Conservation (phyloP, 345 rosid genomes). For the Corchorus capsularis region DNA sequence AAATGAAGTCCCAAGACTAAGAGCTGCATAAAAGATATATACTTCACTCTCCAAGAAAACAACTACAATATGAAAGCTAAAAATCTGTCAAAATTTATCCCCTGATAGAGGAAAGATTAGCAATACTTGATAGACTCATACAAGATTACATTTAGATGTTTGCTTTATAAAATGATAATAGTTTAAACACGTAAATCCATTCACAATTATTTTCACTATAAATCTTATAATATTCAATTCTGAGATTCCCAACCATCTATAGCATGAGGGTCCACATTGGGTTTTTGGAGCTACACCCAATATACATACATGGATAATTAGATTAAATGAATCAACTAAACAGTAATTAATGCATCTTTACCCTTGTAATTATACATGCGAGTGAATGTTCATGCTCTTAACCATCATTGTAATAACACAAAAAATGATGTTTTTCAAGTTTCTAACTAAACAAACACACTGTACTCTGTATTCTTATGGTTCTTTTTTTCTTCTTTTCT, state of each 20-base stretch:
- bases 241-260: too few relatives aligned
- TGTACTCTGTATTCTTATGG: not conserved
- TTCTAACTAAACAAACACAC: not conserved
- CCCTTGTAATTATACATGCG: not conserved
- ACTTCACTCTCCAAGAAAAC: not conserved
- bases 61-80: not conserved
- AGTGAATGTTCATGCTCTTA: not conserved
- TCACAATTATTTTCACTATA: not conserved
- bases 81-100: not conserved
- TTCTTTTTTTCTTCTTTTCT: not conserved
- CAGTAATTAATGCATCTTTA: not conserved
- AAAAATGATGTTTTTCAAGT: not conserved
- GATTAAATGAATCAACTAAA: not conserved
- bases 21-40: not conserved
- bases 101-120: conserved; percentile 5
- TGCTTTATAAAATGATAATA: not conserved
- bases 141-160: conserved; percentile 1
- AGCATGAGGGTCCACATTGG: not conserved
- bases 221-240: not conserved
- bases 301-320: not conserved
- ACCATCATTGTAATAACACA: not conserved
- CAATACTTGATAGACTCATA: not conserved
- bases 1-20: not conserved
- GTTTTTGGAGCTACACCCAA: not conserved
- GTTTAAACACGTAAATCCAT: not conserved